These are phyloP conservation scores for Poa pratensis DNA, from an alignment of 176 grass and related monocot genomes.

Conservation along the genomic window DNA sequence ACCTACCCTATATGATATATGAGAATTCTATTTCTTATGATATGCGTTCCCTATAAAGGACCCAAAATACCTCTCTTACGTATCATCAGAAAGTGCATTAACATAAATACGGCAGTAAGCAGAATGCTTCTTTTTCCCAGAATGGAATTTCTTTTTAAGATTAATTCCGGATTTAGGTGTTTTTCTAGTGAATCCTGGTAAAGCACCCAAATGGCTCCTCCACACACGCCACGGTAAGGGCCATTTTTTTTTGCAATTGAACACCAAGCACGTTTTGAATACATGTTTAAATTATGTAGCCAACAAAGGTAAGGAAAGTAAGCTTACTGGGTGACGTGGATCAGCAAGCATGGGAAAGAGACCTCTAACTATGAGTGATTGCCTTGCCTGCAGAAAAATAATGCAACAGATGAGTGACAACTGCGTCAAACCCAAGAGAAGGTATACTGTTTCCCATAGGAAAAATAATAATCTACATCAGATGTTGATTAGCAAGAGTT, in stretches of 20 bases:
- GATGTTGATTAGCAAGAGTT: constrained; percentile 2
- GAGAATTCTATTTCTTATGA: too few species aligned
- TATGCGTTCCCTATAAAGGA: too few species aligned
- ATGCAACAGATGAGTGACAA: constrained; percentile 38
- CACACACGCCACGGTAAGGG: background rate
- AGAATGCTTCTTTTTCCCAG: too few species aligned
- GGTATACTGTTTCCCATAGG: background rate
- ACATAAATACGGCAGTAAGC: too few species aligned
- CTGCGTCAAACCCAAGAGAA: background rate
- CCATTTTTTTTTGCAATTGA: constrained; percentile 12
- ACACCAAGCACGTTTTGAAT: background rate
- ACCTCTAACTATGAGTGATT: constrained; percentile 95
- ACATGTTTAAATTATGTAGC: background rate
- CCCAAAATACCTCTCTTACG: too few species aligned
- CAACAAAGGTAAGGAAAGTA: constrained; percentile 11
- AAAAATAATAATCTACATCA: background rate
- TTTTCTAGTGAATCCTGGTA: too few species aligned
- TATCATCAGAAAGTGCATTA: too few species aligned
- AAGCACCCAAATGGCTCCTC: too few species aligned
- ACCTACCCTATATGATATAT: too few species aligned
- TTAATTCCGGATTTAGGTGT: too few species aligned
- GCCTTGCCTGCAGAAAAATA: constrained; percentile 74
- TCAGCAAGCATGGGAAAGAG: constrained; percentile 99
- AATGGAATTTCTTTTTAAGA: too few species aligned
- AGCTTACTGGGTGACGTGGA: constrained; percentile 95